Conservation (phyloP, 768 basidiomycete species). For the Auricularia sp. region DNA sequence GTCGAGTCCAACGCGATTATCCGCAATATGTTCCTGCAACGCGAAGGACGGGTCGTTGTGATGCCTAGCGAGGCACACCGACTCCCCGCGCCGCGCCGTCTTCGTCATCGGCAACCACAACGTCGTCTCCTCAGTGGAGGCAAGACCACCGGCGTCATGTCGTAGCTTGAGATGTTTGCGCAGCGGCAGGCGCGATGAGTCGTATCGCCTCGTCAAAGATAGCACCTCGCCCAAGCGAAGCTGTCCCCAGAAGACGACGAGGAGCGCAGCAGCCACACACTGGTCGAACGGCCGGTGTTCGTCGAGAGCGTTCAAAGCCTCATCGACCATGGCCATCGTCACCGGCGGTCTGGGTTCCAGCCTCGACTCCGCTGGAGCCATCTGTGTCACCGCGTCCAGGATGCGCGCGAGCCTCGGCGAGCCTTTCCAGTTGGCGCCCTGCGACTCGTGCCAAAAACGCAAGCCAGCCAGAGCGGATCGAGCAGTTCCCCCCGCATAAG, state of each 20-base stretch:
- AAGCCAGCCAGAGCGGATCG: neutral
- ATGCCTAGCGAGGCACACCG: neutral
- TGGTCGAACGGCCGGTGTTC: slow-evolving; percentile 28
- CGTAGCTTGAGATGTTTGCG: neutral
- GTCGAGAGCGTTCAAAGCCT: slow-evolving; percentile 15
- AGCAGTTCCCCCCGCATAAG: neutral
- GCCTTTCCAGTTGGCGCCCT: neutral
- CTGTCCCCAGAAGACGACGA: slow-evolving; percentile 31
- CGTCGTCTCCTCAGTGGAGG: neutral
- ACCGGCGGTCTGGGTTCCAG: slow-evolving; percentile 20
- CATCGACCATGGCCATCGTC: slow-evolving; percentile 23
- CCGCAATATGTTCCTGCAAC: neutral
- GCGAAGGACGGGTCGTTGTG: neutral
- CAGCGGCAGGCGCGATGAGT: neutral
- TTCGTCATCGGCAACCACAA: neutral
- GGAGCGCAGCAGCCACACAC: slow-evolving; percentile 25
- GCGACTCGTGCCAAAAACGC: neutral
- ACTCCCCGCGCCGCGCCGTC: neutral
- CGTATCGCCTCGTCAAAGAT: neutral
- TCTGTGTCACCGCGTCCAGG: neutral
- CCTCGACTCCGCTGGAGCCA: neutral
- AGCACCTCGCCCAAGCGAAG: slow-evolving; percentile 29
- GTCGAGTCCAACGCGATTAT: neutral
- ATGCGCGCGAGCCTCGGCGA: neutral
- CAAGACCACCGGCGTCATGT: neutral